Evolutionary conservation across 1,139 yeast genomes (phyloP).

Genomic region (Suhomyces coccinellae): DNA sequence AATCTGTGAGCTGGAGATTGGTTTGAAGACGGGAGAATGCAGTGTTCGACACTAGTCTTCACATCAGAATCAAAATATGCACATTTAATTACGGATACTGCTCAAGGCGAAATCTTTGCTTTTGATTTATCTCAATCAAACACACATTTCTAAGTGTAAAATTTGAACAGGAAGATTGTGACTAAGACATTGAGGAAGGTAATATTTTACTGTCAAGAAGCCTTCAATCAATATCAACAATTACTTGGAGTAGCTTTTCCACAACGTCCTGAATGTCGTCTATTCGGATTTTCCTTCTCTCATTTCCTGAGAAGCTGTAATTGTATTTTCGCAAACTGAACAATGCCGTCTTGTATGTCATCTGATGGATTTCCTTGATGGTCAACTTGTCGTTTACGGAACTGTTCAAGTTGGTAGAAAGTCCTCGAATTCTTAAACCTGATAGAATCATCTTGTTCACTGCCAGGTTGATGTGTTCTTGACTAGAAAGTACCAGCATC

Average conservation of each 20-base stretch:
- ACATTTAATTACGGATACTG: too few relatives aligned
- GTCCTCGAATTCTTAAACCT: slow-evolving; percentile 45
- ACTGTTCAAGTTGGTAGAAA: slow-evolving; percentile 27
- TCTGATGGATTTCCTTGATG: slow-evolving; percentile 44
- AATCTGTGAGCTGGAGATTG: too few relatives aligned
- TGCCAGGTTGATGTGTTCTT: slow-evolving; percentile 37
- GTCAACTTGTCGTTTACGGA: slow-evolving; percentile 35
- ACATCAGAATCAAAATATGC: too few relatives aligned
- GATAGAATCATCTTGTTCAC: slow-evolving; percentile 39
- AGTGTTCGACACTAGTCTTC: too few relatives aligned
- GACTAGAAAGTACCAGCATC: slow-evolving; percentile 25
- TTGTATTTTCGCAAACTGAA: slow-evolving; percentile 43
- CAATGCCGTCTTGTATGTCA: slow-evolving; percentile 42
- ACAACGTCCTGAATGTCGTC: slow-evolving; percentile 40
- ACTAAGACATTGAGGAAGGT: too few relatives aligned
- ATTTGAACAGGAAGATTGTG: too few relatives aligned
- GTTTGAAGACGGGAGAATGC: too few relatives aligned
- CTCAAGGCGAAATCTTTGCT: too few relatives aligned
- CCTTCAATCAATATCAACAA: slow-evolving; percentile 28
- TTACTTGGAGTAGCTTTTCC: slow-evolving; percentile 37
- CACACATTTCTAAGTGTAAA: too few relatives aligned
- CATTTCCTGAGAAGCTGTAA: slow-evolving; percentile 24
- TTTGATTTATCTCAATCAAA: too few relatives aligned
- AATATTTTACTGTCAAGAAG: too few relatives aligned
- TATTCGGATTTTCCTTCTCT: slow-evolving; percentile 13